Evolutionary conservation across 768 basidiomycete species (phyloP), one percentile per base, ranked within the genome.

Genomic region (Mycena vitilis): DNA sequence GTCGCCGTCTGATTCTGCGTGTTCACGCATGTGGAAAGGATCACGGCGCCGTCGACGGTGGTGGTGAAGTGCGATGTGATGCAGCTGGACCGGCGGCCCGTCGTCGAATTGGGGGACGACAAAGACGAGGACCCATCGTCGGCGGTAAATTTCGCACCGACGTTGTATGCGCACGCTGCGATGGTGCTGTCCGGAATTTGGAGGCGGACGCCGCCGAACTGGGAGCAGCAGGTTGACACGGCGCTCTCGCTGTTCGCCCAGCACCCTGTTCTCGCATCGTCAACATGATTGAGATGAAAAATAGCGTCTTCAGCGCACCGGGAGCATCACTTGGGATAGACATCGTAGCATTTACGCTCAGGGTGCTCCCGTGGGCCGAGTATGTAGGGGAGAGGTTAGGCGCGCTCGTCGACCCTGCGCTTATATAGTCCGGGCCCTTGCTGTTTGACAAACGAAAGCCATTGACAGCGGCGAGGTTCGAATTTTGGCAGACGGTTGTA

Each of bases 191-290:
- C 65, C 10, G 49, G 8, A 0, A 66, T 49, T 20, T 38, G 25
- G 4, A 53, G 18, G 22, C 56, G 57, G 1, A 69, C 23, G 51
- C 67, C 67, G 57, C 67, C 67, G 36, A 69, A 37, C 2, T 22
- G 52, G 23, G 42, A 23, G 62, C 63, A 69, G 36, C 61, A 69
- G 56, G 56, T 22, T 18, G 65, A 12, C 23, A 67, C 60, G 25
- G 69, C 69, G 13, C 1, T 25, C 44, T 53, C 34, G 62, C 65
- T 67, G 65, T 66, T 71, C 2, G 44, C 69, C 69, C 69, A 71
- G 23, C 69, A 71, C 8, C 69, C 69, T 71, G 20, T 25, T 30
- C 1, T 2, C 8, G 30, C 22, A 38, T 23, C n/a, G 22, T 42
- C 20, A 23, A 57, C 11, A 25, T 56, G 40, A 15, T 23, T 38